Conservation (phyloP, 805 yeast species). For the Komagataella ulmi region DNA sequence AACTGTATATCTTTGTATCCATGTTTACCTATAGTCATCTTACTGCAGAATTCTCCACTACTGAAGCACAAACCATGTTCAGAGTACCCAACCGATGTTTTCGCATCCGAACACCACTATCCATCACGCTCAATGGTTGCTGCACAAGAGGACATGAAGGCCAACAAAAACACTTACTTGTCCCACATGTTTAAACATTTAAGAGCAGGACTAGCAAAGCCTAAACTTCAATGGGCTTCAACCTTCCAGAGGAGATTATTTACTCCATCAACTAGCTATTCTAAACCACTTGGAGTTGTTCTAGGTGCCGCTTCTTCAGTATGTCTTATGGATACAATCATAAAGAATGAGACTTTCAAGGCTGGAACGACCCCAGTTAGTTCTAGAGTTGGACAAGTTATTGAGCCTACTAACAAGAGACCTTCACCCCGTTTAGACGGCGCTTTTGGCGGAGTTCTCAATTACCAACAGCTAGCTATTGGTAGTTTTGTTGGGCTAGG, state of each 20-base stretch:
- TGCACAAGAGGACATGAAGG: neutral
- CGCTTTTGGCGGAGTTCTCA: constrained; percentile 29
- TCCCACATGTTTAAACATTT: neutral
- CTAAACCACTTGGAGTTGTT: neutral
- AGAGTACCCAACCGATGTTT: neutral
- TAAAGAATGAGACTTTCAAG: neutral
- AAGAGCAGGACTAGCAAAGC: neutral
- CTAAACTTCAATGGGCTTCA: neutral
- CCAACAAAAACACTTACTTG: neutral
- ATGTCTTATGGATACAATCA: neutral
- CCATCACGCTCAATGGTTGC: neutral
- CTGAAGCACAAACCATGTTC: neutral
- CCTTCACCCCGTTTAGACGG: neutral
- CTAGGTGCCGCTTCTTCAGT: neutral
- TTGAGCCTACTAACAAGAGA: neutral
- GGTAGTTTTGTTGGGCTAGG: constrained; percentile 53
- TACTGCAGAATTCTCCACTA: too few relatives aligned
- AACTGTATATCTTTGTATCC: too few relatives aligned
- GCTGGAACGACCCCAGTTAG: neutral
- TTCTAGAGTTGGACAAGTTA: neutral
- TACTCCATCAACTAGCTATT: neutral
- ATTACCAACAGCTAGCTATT: constrained; percentile 48
- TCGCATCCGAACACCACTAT: neutral
- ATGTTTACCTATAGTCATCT: too few relatives aligned
- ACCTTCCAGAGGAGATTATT: neutral